These are phyloP conservation scores for Musa troglodytarum DNA, from an alignment of 176 grass and related monocot genomes.

Conservation along the genomic window DNA sequence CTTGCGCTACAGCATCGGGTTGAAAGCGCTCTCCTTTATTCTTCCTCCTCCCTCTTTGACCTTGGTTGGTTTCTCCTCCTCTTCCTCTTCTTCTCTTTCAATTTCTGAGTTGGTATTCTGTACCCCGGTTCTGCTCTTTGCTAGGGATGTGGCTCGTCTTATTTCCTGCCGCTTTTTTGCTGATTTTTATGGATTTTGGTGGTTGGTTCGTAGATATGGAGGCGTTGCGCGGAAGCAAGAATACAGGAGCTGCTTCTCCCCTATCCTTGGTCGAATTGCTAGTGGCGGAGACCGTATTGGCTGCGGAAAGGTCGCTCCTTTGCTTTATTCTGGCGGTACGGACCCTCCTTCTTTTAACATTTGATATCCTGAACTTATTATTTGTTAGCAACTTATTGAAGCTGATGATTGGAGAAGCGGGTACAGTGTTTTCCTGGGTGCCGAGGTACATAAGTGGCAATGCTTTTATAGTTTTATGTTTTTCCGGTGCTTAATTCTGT, in stretches of 20 bases:
- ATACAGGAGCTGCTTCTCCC: not conserved
- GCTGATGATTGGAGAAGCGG: not conserved
- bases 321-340: constrained; percentile 2
- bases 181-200: not conserved
- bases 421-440: not conserved
- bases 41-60: not conserved
- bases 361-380: not conserved
- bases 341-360: not conserved
- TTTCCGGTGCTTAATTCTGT: not conserved
- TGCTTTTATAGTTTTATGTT: not conserved
- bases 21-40: not conserved
- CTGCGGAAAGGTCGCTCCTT: constrained; percentile 2
- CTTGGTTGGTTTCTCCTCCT: not conserved
- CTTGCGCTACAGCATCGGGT: not conserved
- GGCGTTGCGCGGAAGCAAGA: not conserved
- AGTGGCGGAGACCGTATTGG: not conserved
- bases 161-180: not conserved
- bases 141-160: not conserved
- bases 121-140: not conserved
- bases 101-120: no score
- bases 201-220: constrained; percentile 1
- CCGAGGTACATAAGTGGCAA: not conserved
- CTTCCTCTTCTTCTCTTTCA: not conserved
- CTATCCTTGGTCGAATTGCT: not conserved
- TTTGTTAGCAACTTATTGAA: not conserved